Evolutionary conservation across 192 early-diverging fungal species (phyloP).

Genomic region (Rhizoclosmatium globosum): DNA sequence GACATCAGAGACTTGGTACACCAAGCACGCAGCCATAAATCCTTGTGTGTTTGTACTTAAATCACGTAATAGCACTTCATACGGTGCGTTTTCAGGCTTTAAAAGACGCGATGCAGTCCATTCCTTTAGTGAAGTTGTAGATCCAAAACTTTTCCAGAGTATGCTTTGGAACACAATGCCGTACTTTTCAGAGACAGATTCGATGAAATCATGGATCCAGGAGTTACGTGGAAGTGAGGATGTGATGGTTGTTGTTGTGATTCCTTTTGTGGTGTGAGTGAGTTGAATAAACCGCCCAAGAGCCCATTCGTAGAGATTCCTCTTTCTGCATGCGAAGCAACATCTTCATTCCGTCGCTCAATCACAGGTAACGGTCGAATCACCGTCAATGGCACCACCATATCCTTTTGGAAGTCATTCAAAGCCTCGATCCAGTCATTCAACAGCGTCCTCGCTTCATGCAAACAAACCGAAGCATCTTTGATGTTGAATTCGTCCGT

Average conservation of each 20-base stretch:
- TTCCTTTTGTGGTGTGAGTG: not conserved
- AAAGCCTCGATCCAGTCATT: not conserved
- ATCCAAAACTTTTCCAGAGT: not conserved
- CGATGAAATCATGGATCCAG: not conserved
- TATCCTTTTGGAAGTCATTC: constrained; percentile 14
- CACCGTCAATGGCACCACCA: not conserved
- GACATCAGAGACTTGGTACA: constrained; percentile 6
- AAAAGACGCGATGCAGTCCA: not conserved
- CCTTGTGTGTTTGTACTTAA: not conserved
- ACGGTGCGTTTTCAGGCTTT: not conserved
- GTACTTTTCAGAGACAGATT: constrained; percentile 6
- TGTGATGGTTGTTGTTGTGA: not conserved
- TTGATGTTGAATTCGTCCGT: constrained; percentile 16
- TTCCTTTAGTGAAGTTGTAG: not conserved
- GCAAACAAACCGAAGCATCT: constrained; percentile 17
- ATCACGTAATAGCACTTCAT: not conserved
- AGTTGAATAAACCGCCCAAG: not conserved
- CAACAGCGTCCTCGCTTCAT: not conserved
- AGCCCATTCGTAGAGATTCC: not conserved
- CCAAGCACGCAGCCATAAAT: not conserved
- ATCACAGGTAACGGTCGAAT: not conserved
- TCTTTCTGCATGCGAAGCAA: too few relatives aligned
- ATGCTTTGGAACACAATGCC: constrained; percentile 14
- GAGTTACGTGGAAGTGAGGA: not conserved
- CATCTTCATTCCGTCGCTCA: too few relatives aligned